Evolutionary conservation across 192 early-diverging fungal species (phyloP), one percentile per base, ranked within the genome.

Genomic region (Backusella tuberculispora): DNA sequence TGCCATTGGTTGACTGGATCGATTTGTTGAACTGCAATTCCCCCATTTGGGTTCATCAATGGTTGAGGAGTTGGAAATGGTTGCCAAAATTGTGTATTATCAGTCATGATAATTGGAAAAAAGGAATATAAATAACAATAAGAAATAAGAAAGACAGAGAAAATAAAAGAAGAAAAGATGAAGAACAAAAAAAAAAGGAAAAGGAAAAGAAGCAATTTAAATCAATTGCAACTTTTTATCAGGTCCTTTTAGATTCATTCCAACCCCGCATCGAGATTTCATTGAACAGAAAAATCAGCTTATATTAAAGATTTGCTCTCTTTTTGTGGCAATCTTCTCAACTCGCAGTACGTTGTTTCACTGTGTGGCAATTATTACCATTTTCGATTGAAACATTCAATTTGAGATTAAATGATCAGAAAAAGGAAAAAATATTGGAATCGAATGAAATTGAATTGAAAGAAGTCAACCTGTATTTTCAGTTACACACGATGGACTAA

Each of bases 341-440:
- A 10, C 53, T 26, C 21, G 12, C 10, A 60, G 24, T 24, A 60
- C 13, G 21, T 60, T 60, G 53, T 60, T 60, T 60, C 53, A 60
- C 53, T 60, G 21, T 60, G 53, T 12, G 9, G 53, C 53, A 60
- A 60, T 26, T 4, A 9, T 21, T 21, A 21, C 53, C 10, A 56
- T 19, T 26, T 60, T 60, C 21, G 26, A 60, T 60, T 24, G 53
- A 60, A 26, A 60, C 53, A 60, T 56, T 60, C 9, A 5, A 60
- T 26, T 60, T 60, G 53, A 56, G 50, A 56, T 56, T 56, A 56
- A 56, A 56, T 56, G 50, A 10, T 56, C 50, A 56, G 50, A n/a
- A 56, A 56, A 56, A 56, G 50, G 50, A 56, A 56, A 48, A 56
- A 56, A 56, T 56, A 56, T 12, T 56, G 50, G 50, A 26, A 24